Evolutionary conservation across 2,329 filamentous ascomycete genomes (phyloP).

Genomic region (Daldinia eschscholtzii): DNA sequence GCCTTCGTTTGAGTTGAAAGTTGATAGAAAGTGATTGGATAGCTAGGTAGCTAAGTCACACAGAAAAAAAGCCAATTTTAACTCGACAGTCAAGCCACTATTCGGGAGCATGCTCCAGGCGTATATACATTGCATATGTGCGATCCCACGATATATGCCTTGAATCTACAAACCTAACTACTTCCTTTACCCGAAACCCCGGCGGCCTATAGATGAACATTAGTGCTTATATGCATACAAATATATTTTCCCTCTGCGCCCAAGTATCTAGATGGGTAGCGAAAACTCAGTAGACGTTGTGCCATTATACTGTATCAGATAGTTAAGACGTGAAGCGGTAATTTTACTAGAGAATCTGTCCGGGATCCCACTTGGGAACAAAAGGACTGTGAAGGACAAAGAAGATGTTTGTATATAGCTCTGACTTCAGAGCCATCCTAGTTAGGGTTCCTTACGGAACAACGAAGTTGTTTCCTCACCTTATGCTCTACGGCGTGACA

Average conservation of each 20-base stretch:
- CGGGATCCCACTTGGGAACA: no score
- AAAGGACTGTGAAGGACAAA: no score
- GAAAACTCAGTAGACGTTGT: background rate
- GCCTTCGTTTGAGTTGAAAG: background rate
- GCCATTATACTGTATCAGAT: background rate
- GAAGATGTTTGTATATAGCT: no score
- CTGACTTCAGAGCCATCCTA: no score
- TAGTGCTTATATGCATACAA: background rate
- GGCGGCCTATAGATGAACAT: background rate
- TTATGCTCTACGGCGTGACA: no score
- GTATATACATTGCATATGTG: background rate
- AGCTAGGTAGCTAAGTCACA: background rate
- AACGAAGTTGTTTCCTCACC: no score
- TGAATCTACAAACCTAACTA: background rate
- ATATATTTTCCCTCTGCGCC: background rate
- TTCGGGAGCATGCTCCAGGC: constrained; percentile 1
- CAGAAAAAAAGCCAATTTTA: background rate
- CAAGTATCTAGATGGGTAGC: background rate
- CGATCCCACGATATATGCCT: background rate
- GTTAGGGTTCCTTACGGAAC: no score
- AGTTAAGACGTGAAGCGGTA: background rate
- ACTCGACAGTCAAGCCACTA: background rate
- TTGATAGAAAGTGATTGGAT: background rate
- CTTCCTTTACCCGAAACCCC: background rate
- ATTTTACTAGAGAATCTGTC: background rate